Evolutionary conservation across 2,329 filamentous ascomycete genomes (phyloP).

Genomic region (Alternaria panax): DNA sequence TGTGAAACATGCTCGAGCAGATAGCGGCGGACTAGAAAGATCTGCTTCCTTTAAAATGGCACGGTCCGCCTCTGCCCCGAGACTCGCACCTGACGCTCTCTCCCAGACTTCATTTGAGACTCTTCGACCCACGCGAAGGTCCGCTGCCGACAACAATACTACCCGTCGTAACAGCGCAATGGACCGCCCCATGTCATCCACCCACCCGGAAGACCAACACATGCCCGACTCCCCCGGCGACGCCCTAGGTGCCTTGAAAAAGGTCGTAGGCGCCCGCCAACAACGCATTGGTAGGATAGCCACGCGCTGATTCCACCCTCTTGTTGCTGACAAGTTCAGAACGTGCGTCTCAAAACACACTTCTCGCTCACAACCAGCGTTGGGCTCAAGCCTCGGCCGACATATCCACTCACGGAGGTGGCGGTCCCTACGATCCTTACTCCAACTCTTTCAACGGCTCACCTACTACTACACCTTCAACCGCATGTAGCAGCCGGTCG

Average conservation of each 20-base stretch:
- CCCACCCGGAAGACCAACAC: slow-evolving; percentile 29
- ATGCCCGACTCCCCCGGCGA: slow-evolving; percentile 48
- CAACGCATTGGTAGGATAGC: slow-evolving; percentile 44
- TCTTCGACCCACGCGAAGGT: slow-evolving; percentile 31
- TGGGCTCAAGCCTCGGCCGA: slow-evolving; percentile 56
- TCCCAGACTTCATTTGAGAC: slow-evolving; percentile 45
- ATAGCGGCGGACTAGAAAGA: slow-evolving; percentile 38
- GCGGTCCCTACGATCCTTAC: slow-evolving; percentile 41
- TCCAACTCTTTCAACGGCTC: slow-evolving; percentile 48
- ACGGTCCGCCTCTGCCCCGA: slow-evolving; percentile 41
- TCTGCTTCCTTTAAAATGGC: slow-evolving; percentile 45
- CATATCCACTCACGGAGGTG: slow-evolving; percentile 27
- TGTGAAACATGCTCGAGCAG: slow-evolving; percentile 47
- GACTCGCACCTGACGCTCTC: slow-evolving; percentile 35
- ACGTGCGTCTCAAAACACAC: slow-evolving; percentile 45
- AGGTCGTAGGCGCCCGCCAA: slow-evolving; percentile 49
- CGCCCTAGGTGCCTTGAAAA: slow-evolving; percentile 52
- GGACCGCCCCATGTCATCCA: slow-evolving; percentile 35
- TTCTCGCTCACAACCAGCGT: slow-evolving; percentile 55
- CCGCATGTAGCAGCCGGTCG: slow-evolving; percentile 60
- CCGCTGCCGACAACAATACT: slow-evolving; percentile 23
- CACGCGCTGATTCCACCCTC: background rate
- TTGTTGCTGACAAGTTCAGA: slow-evolving; percentile 32
- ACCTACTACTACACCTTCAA: slow-evolving; percentile 62
- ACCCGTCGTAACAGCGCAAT: slow-evolving; percentile 44